A percentile compares a stretch with the other conserved stretches of the same genome.
These are phyloP conservation scores for Penicillium longicatenatum DNA, from an alignment of 495 filamentous ascomycete genomes.

Conservation along the genomic window DNA sequence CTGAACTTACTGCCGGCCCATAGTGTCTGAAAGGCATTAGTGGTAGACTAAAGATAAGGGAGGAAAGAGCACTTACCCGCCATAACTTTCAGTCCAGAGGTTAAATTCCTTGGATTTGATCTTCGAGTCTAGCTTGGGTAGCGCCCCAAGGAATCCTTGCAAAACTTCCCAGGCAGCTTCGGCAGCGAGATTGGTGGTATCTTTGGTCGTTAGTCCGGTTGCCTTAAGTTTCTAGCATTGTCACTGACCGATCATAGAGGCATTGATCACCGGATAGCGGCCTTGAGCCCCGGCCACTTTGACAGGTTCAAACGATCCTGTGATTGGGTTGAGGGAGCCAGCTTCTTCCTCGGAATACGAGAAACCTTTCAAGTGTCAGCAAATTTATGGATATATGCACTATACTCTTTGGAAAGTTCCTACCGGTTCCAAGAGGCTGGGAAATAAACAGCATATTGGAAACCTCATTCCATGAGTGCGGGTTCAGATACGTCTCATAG, in stretches of 20 bases:
- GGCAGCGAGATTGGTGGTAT: conserved; percentile 58
- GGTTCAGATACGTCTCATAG: conserved; percentile 52
- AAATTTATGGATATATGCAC: neutral
- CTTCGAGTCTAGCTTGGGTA: conserved; percentile 50
- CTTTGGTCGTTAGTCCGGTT: conserved; percentile 11
- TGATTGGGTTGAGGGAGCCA: conserved; percentile 47
- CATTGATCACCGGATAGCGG: conserved; percentile 49
- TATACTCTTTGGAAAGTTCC: conserved; percentile 28
- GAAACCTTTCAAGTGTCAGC: conserved; percentile 41
- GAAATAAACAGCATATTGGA: conserved; percentile 68
- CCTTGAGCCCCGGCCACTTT: conserved; percentile 45
- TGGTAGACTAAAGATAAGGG: conserved; percentile 52
- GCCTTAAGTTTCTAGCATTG: neutral
- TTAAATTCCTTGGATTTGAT: conserved; percentile 48
- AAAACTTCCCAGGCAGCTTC: conserved; percentile 59
- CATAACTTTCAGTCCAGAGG: conserved; percentile 35
- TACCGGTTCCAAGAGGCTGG: conserved; percentile 54
- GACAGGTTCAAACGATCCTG: conserved; percentile 46
- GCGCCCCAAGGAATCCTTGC: conserved; percentile 56
- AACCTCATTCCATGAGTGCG: conserved; percentile 62
- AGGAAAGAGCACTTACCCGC: conserved; percentile 53
- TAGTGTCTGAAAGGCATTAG: conserved; percentile 55
- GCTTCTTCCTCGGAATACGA: conserved; percentile 50
- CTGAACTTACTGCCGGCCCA: conserved; percentile 69
- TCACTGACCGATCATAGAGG: conserved; percentile 40